phyloP scores from a whole-genome alignment of 768 basidiomycete genomes.

The Termitomyces sp. region DNA sequence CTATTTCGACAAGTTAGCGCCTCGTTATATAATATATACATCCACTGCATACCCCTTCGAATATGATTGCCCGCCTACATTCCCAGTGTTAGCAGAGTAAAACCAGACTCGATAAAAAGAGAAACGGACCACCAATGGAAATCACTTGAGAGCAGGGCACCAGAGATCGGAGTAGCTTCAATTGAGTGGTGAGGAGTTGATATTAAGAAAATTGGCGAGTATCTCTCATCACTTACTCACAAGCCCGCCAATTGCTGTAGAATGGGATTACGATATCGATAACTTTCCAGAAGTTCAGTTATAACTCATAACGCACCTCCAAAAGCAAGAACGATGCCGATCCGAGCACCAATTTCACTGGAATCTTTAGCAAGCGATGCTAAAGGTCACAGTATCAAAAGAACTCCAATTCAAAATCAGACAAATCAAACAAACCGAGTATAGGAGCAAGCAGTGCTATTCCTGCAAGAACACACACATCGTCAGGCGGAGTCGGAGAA shows the following conservation, averaged over 20 bases:
- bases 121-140: conserved; percentile 35
- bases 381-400: background rate
- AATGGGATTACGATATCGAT: too few species aligned
- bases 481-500: background rate
- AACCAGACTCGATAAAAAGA: background rate
- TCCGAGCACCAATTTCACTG: conserved; percentile 42
- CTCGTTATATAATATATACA: background rate
- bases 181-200: background rate
- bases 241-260: conserved; percentile 23
- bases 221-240: conserved; percentile 27
- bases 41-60: background rate
- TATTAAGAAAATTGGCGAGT: background rate
- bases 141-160: conserved; percentile 42
- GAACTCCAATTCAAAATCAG: too few species aligned
- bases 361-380: conserved; percentile 33
- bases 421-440: conserved; percentile 29
- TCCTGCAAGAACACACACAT: background rate
- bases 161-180: conserved; percentile 44
- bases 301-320: conserved; percentile 26
- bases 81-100: background rate
- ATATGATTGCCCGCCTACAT: background rate
- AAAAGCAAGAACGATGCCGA: conserved; percentile 41
- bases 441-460: conserved; percentile 23
- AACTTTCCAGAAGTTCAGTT: too few species aligned
- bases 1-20: background rate